Percentiles rank a stretch among this genome's conserved stretches.
phyloP scores from a whole-genome alignment of 2,329 filamentous ascomycete species.

The Ascosphaera apis region DNA sequence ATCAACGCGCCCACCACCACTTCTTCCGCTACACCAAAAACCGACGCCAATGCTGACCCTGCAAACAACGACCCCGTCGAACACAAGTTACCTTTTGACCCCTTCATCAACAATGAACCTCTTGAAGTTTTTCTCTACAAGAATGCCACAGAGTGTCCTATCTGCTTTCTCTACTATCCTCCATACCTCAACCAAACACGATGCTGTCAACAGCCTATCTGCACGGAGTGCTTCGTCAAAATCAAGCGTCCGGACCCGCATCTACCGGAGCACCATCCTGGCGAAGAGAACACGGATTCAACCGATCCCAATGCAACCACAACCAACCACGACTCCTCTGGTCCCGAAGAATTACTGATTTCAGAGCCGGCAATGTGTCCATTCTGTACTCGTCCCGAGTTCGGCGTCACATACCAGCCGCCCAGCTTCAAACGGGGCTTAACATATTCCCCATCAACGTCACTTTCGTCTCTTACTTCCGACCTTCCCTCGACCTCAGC shows the following conservation, averaged over 20 bases:
- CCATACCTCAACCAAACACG: constrained; percentile 83
- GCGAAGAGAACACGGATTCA: constrained; percentile 19
- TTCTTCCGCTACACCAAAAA: constrained; percentile 52
- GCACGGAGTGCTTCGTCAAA: constrained; percentile 96
- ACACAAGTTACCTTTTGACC: constrained; percentile 55
- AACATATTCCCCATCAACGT: constrained; percentile 35
- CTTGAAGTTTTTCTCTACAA: constrained; percentile 90
- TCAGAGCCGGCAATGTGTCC: constrained; percentile 84
- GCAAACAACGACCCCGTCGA: constrained; percentile 56
- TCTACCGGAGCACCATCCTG: constrained; percentile 49
- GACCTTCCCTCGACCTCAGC: constrained; percentile 78
- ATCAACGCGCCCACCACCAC: no score
- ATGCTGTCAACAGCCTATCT: constrained; percentile 90
- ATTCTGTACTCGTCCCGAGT: constrained; percentile 85
- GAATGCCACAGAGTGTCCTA: constrained; percentile 71
- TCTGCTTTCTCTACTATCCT: constrained; percentile 91
- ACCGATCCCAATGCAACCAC: constrained; percentile 16
- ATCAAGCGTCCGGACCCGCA: constrained; percentile 90
- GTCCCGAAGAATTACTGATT: constrained; percentile 41
- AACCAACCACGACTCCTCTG: no score
- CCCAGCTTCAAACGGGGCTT: constrained; percentile 75
- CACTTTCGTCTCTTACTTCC: constrained; percentile 31
- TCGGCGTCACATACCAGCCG: constrained; percentile 83
- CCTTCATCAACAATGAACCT: constrained; percentile 81
- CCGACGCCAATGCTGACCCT: constrained; percentile 44